These are phyloP conservation scores for Escallonia herrerae DNA, from an alignment of 129 eudicot species.

Conservation along the genomic window DNA sequence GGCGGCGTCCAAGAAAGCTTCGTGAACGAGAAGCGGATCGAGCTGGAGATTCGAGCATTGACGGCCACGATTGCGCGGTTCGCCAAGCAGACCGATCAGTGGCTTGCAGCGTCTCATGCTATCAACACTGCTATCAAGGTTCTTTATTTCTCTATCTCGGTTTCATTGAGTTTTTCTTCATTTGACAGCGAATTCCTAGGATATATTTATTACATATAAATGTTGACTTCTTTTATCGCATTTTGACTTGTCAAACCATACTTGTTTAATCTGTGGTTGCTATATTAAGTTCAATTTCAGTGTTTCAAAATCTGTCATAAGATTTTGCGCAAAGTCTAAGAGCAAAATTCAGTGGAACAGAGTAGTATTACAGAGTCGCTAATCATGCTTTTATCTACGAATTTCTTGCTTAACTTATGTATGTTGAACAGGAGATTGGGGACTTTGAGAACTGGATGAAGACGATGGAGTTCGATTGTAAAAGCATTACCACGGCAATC, in stretches of 20 bases:
- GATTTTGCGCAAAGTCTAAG: no score
- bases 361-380: no score
- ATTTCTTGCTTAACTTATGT: background rate
- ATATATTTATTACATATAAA: no score
- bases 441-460: constrained; percentile 99
- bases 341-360: no score
- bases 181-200: no score
- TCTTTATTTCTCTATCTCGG: background rate
- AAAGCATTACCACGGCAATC: constrained; percentile 76
- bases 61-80: constrained; percentile 46
- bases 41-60: constrained; percentile 68
- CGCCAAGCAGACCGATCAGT: constrained; percentile 64
- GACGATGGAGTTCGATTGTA: constrained; percentile 96
- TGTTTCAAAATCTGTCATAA: no score
- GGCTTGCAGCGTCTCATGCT: constrained; percentile 85
- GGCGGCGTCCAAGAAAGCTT: constrained; percentile 81
- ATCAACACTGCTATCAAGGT: constrained; percentile 82
- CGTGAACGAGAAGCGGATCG: constrained; percentile 76
- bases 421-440: constrained; percentile 70
- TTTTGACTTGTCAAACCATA: no score
- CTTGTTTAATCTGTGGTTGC: no score
- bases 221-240: no score
- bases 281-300: no score
- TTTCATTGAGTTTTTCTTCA: no score
- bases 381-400: no score